A percentile compares a stretch with the other conserved stretches of the same genome.
phyloP scores from a whole-genome alignment of 2,329 filamentous ascomycete genomes.

The Cryphonectria nitschkei region DNA sequence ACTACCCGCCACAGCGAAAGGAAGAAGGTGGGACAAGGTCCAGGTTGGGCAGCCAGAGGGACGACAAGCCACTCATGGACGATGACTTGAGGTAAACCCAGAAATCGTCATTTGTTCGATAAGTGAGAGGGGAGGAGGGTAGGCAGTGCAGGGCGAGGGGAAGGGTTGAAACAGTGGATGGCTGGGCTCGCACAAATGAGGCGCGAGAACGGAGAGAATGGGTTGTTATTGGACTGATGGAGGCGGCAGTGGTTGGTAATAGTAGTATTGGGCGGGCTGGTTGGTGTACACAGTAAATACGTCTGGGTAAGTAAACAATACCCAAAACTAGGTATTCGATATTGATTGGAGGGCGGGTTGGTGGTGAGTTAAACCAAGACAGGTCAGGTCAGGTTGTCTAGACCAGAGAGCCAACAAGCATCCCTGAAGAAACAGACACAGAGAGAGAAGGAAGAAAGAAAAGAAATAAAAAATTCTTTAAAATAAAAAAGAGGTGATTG shows the following conservation, averaged over 20 bases:
- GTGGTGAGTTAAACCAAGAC: constrained; percentile 1
- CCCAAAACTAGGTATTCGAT: background rate
- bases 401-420: background rate
- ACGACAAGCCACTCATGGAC: constrained; percentile 21
- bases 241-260: too few relatives aligned
- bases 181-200: constrained; percentile 8
- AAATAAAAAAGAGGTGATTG: background rate
- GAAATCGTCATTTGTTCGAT: constrained; percentile 12
- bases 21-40: background rate
- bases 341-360: background rate
- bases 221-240: background rate
- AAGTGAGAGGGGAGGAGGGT: too few relatives aligned
- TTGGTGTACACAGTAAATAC: background rate
- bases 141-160: too few relatives aligned
- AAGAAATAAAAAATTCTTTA: background rate
- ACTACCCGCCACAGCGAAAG: background rate
- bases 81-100: constrained; percentile 1
- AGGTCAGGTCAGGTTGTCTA: background rate
- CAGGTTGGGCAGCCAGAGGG: background rate
- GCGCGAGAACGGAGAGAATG: background rate
- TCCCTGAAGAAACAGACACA: background rate
- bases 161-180: background rate
- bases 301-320: constrained; percentile 5
- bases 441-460: background rate
- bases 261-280: background rate